Evolutionary conservation across 73 alveolate species (phyloP).

Genomic region (Breviolum minutum): DNA sequence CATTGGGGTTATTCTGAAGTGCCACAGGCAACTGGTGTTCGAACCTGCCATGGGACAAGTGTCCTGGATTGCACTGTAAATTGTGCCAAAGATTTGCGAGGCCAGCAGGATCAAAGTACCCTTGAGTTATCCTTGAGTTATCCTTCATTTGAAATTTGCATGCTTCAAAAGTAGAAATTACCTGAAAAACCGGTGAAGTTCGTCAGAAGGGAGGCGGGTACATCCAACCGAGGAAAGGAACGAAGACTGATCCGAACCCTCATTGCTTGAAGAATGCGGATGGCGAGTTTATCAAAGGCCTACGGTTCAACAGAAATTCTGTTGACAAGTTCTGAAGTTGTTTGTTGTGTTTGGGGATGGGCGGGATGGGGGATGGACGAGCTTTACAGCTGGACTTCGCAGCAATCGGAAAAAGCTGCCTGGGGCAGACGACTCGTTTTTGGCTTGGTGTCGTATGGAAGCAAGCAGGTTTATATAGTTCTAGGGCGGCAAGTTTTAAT

Average conservation of each 20-base stretch:
- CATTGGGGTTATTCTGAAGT: background rate
- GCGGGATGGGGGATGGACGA: no score
- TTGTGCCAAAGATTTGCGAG: background rate
- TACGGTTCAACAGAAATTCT: no score
- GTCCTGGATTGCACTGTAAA: background rate
- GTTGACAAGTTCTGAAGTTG: background rate
- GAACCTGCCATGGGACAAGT: conserved; percentile 63
- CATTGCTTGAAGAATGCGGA: background rate
- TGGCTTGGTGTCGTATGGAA: no score
- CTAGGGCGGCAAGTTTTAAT: background rate
- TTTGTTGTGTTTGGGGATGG: background rate
- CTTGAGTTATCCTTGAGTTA: no score
- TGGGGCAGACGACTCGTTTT: no score
- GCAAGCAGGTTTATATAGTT: background rate
- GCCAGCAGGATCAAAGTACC: no score
- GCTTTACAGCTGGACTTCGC: no score
- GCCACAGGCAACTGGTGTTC: conserved; percentile 72
- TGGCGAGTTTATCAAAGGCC: conserved; percentile 50
- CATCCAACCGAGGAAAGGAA: conserved; percentile 37
- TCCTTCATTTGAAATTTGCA: no score
- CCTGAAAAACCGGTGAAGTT: no score
- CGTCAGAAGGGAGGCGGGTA: background rate
- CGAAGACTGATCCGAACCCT: conserved; percentile 46
- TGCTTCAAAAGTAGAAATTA: no score
- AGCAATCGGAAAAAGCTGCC: no score